These are phyloP conservation scores for Saccharomycopsis fermentans DNA, from an alignment of 805 yeast genomes.

Conservation along the genomic window DNA sequence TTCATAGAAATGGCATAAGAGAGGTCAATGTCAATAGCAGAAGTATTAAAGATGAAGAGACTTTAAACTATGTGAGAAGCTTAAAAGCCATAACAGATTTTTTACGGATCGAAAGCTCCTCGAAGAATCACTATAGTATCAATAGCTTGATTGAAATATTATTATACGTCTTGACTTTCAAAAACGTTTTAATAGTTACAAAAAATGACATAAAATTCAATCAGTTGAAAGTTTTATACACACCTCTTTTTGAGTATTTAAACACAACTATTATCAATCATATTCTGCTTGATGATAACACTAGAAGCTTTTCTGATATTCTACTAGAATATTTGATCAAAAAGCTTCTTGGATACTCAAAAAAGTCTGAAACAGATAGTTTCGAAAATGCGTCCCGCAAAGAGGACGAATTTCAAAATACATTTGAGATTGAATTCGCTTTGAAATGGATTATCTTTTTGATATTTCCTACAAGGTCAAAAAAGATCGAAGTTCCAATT, in stretches of 20 bases:
- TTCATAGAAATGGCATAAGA: conserved; percentile 36
- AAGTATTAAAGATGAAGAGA: conserved; percentile 27
- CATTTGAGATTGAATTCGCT: not conserved
- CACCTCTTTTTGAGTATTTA: conserved; percentile 10
- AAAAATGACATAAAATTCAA: conserved; percentile 9
- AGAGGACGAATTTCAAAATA: not conserved
- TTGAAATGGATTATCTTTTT: not conserved
- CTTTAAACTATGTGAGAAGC: conserved; percentile 32
- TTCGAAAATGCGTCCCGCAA: not conserved
- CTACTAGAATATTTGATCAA: conserved; percentile 2
- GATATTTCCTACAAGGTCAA: not conserved
- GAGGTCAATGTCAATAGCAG: conserved; percentile 34
- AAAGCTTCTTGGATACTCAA: not conserved
- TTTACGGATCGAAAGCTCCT: conserved; percentile 22
- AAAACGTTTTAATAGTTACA: conserved; percentile 26
- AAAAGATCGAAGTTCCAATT: not conserved
- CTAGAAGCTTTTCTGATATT: not conserved
- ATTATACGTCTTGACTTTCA: conserved; percentile 23
- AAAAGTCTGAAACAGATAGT: not conserved
- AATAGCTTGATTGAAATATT: conserved; percentile 20
- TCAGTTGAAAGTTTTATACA: conserved; percentile 8
- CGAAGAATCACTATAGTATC: conserved; percentile 19
- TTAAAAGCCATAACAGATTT: conserved; percentile 4
- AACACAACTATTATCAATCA: not conserved
- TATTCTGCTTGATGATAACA: not conserved